Base-by-base conservation (phyloP, 2,329 filamentous ascomycete species). In the Talaromyces sp. region DNA sequence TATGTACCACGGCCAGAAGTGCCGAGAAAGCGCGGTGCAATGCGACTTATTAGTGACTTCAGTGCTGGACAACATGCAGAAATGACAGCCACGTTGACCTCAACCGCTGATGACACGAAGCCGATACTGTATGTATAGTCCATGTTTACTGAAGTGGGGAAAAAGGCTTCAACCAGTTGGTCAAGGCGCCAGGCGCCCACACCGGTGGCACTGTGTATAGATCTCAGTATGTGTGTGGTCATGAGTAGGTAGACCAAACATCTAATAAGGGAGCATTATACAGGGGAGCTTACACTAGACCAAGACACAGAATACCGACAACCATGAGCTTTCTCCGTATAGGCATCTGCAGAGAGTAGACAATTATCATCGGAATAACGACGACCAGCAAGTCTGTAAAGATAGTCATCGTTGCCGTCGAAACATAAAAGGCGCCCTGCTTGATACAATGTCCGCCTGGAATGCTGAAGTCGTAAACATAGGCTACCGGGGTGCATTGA, bases 301-400 rank as follows among this genome's bases (percentile, higher is more conserved):
- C 53, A 56, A 56, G 53, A 56, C 53, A 36, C 11, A 56, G 19
- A 31, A 76, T 72, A 15, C 70, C 25, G 25, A 70, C 71, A 5
- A 76, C 72, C 13, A 73, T 74, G 5, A 76, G 34, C 64, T 75
- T 77, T 34, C 70, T 65, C 13, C 69, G 66, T 1, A 70, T 29
- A 0, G 72, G 70, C 69, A 77, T 73, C 19, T 73, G 73, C 6
- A 77, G 68, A 5, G 65, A 66, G 60, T 68, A 74, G 34, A 71
- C 74, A 25, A 76, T 75, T 22, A 73, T 68, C n/a, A 71, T 70
- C 1, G 75, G 75, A 7, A 77, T 72, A 0, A 70, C 67, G 2
- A 77, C 59, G 1, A 77, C 71, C 40, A 76, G 63, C 1, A 74
- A 15, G 31, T 77, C 74, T 2, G 74, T 76, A 61, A 76, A 69